Conservation (phyloP, 2,329 filamentous ascomycete genomes). For the Knoxdaviesia proteae region DNA sequence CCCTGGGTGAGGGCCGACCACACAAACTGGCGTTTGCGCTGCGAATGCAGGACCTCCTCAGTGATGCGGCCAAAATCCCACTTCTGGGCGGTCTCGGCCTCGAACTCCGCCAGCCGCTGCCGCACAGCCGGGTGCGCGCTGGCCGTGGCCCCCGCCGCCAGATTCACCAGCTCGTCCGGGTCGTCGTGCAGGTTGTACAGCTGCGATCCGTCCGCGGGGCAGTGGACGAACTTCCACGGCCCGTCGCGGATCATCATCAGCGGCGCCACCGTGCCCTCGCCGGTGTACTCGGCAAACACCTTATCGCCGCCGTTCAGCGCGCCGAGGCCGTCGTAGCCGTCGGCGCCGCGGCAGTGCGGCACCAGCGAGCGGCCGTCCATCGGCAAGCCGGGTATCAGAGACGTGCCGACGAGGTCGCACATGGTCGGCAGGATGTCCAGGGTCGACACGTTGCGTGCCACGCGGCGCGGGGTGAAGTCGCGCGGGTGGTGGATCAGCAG, state of each 20-base stretch:
- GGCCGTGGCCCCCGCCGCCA: slow-evolving; percentile 21
- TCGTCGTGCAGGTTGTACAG: slow-evolving; percentile 63
- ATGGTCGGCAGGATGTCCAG: slow-evolving; percentile 80
- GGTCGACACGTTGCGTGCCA: slow-evolving; percentile 71
- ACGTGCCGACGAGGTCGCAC: slow-evolving; percentile 58
- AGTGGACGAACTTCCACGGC: slow-evolving; percentile 78
- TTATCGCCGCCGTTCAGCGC: slow-evolving; percentile 31
- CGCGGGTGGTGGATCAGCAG: slow-evolving; percentile 67
- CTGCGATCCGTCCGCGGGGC: slow-evolving; percentile 64
- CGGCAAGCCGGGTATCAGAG: slow-evolving; percentile 48
- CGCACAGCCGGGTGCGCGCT: slow-evolving; percentile 19
- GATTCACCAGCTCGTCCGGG: slow-evolving; percentile 56
- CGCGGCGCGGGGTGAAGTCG: slow-evolving; percentile 52
- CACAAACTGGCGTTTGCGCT: slow-evolving; percentile 58
- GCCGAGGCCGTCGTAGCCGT: slow-evolving; percentile 9
- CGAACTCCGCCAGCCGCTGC: slow-evolving; percentile 41
- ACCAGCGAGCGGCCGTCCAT: slow-evolving; percentile 70
- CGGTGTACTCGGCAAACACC: slow-evolving; percentile 89
- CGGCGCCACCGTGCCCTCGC: slow-evolving; percentile 73
- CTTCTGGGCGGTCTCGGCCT: slow-evolving; percentile 48
- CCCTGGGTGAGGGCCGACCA: slow-evolving; percentile 65
- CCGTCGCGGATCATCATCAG: slow-evolving; percentile 88
- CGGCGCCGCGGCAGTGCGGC: slow-evolving; percentile 45
- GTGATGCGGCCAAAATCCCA: slow-evolving; percentile 74
- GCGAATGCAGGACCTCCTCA: slow-evolving; percentile 49